These are phyloP conservation scores for Gnaphalium uliginosum DNA, from an alignment of 129 eudicot genomes.

Conservation along the genomic window DNA sequence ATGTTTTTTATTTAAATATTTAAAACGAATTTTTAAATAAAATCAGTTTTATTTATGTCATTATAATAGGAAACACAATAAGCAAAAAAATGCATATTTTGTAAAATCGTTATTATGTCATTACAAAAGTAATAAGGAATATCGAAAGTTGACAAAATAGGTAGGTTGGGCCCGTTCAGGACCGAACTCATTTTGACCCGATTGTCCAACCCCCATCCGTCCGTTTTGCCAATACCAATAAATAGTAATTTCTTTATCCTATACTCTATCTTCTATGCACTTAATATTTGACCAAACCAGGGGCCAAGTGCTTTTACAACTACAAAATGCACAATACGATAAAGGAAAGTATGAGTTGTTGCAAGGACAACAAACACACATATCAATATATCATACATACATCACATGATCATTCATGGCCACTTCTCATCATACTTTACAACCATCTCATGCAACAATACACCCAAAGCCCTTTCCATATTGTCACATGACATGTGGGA, in stretches of 20 bases:
- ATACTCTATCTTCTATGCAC: background rate
- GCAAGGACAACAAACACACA: background rate
- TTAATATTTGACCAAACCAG: background rate
- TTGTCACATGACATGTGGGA: slow-evolving; percentile 19
- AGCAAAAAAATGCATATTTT: too few relatives aligned
- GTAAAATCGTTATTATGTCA: too few relatives aligned
- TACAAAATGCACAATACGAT: slow-evolving; percentile 18
- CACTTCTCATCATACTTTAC: slow-evolving; percentile 3
- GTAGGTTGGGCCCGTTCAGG: too few relatives aligned
- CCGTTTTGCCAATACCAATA: too few relatives aligned
- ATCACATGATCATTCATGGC: slow-evolving; percentile 27
- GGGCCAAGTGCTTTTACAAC: slow-evolving; percentile 9
- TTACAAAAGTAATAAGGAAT: too few relatives aligned
- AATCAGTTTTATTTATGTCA: too few relatives aligned
- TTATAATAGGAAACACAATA: too few relatives aligned
- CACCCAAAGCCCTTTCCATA: background rate
- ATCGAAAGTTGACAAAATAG: background rate
- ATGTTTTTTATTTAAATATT: too few relatives aligned
- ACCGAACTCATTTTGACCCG: too few relatives aligned
- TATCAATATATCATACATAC: background rate
- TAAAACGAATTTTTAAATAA: too few relatives aligned
- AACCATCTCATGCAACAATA: background rate
- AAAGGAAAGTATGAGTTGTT: slow-evolving; percentile 20
- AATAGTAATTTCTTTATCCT: background rate
- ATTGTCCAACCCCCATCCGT: too few relatives aligned